Evolutionary conservation across 2,329 filamentous ascomycete genomes (phyloP), one percentile per base, ranked within the genome.

Genomic region (Hypocrella siamensis): DNA sequence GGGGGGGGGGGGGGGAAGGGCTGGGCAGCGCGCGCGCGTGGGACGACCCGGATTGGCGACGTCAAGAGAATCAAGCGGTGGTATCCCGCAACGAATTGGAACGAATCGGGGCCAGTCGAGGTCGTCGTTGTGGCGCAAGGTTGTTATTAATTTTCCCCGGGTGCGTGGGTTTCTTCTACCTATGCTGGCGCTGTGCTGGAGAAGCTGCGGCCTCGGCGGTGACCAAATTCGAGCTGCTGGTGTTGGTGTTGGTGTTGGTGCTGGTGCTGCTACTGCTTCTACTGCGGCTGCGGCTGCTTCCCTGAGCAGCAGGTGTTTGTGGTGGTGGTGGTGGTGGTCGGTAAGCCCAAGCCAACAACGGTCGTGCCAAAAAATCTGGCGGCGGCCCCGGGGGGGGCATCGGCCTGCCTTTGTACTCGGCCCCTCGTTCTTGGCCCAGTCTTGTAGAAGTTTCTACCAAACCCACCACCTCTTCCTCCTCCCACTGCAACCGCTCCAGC

Each of bases 371-470:
- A n/a, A n/a, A n/a, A 31, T 29, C 30, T 32, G 36, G 26, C 29
- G 31, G 24, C 31, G 8, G 31, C 30, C 22, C 17, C 25, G 31
- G 27, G 29, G 36, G 45, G 35, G 38, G 21, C 37, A 35, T 38
- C 30, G 36, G 38, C 34, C 33, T 28, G 37, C 47, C 49, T 54
- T 46, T 55, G 53, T 54, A 55, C 46, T 40, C 31, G 10, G 17
- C 5, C 12, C 31, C 7, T 38, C 33, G 28, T 14, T 40, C 38
- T 52, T 54, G 56, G 56, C 52, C 56, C 54, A 57, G 46, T 48
- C 53, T 57, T 58, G 54, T 59, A 58, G 55, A 60, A 60, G 44
- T 54, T 60, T 60, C 56, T 49, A 60, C 47, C 40, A 41, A 40
- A 42, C 35, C 39, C 17, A 28, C 14, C 26, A 11, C 40, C 38